A percentile compares a stretch with the other conserved stretches of the same genome.
Evolutionary conservation across 495 filamentous ascomycete genomes (phyloP).

Genomic region (Hypoxylon fuscum): DNA sequence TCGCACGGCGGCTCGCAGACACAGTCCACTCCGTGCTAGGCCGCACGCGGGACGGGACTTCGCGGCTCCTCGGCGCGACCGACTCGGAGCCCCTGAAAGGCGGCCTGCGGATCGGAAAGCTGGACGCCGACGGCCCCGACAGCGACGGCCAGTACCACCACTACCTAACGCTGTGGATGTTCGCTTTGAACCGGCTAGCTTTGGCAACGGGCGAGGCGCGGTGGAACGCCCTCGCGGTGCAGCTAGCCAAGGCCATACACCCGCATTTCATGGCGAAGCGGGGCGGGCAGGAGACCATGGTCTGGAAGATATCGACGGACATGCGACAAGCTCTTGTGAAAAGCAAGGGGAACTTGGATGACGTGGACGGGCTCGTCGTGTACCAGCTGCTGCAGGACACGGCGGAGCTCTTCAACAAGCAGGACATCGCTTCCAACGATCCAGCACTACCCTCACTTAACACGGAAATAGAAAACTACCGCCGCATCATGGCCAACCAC

Average conservation of each 20-base stretch:
- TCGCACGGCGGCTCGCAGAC: conserved; percentile 61
- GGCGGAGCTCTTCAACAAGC: conserved; percentile 41
- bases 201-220: conserved; percentile 57
- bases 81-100: conserved; percentile 65
- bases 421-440: conserved; percentile 30
- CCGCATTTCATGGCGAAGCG: conserved; percentile 61
- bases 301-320: conserved; percentile 71
- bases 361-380: conserved; percentile 67
- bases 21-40: conserved; percentile 68
- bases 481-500: conserved; percentile 61
- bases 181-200: conserved; percentile 68
- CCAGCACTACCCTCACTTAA: conserved; percentile 40
- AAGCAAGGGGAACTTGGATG: conserved; percentile 69
- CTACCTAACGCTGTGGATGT: conserved; percentile 77
- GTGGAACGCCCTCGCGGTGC: conserved; percentile 65
- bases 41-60: conserved; percentile 59
- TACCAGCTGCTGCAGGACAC: conserved; percentile 63
- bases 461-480: conserved; percentile 67
- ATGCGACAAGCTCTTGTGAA: conserved; percentile 60
- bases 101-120: conserved; percentile 71
- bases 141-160: conserved; percentile 75
- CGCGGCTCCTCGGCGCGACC: conserved; percentile 63
- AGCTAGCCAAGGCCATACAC: conserved; percentile 68
- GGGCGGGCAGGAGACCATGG: conserved; percentile 54
- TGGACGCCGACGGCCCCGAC: conserved; percentile 60